phyloP scores from a whole-genome alignment of 495 filamentous ascomycete species.

The Xylona heveae region DNA sequence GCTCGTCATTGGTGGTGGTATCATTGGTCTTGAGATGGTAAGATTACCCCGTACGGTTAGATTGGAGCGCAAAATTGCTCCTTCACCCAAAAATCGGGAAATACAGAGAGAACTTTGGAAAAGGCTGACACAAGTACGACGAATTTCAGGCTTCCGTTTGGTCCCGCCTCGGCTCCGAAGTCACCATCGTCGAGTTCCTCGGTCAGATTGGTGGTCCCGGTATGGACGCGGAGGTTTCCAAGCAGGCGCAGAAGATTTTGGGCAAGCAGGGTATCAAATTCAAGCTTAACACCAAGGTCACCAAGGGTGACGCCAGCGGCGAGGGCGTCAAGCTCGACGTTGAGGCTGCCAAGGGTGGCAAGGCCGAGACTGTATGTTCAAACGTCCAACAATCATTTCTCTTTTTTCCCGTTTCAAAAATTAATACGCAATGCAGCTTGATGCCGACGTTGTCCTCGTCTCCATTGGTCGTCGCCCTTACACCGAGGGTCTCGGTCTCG shows the following conservation, averaged over 20 bases:
- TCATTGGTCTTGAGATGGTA: conserved; percentile 97
- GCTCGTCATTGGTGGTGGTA: conserved; percentile 94
- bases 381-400: not conserved
- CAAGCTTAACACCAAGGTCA: conserved; percentile 91
- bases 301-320: conserved; percentile 58
- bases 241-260: conserved; percentile 79
- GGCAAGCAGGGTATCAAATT: conserved; percentile 96
- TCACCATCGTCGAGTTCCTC: conserved; percentile 93
- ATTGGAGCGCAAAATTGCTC: too few relatives aligned
- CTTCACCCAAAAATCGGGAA: too few relatives aligned
- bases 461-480: conserved; percentile 93
- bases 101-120: too few relatives aligned
- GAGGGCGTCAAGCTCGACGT: conserved; percentile 58
- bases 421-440: conserved; percentile 30
- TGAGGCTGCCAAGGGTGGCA: conserved; percentile 91
- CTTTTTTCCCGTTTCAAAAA: not conserved
- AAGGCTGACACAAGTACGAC: too few relatives aligned
- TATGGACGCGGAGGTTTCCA: conserved; percentile 90
- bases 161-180: conserved; percentile 79
- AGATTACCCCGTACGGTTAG: conserved; percentile 6
- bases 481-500: conserved; percentile 72
- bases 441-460: conserved; percentile 90
- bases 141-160: conserved; percentile 70
- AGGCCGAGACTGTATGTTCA: conserved; percentile 56
- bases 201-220: conserved; percentile 92